Evolutionary conservation across 768 basidiomycete species (phyloP).

Genomic region (Amanita fuliginea): DNA sequence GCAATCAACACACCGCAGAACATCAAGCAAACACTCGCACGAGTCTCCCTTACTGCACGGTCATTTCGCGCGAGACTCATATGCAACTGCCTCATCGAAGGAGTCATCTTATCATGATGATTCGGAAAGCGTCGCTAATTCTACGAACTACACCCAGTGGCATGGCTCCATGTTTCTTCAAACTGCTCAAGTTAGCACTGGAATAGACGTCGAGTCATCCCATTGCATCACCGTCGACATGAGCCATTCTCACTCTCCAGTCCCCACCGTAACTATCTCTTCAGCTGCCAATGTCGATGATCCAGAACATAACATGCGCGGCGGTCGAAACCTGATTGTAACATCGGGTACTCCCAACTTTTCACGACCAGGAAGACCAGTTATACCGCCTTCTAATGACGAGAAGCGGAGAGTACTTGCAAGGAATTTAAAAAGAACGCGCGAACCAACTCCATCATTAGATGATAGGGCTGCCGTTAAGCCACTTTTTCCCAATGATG

Average conservation of each 20-base stretch:
- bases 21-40: conserved; percentile 7
- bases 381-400: conserved; percentile 27
- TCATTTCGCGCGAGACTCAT: conserved; percentile 31
- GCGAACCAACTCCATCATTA: neutral
- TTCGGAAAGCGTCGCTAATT: conserved; percentile 23
- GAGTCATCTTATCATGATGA: conserved; percentile 23
- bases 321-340: conserved; percentile 32
- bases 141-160: conserved; percentile 13
- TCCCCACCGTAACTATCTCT: conserved; percentile 49
- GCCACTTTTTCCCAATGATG: neutral
- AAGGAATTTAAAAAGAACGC: conserved; percentile 17
- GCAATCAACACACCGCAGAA: conserved; percentile 1
- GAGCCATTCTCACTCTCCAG: conserved; percentile 12
- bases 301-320: conserved; percentile 9
- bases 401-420: conserved; percentile 42
- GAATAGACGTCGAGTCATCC: conserved; percentile 6
- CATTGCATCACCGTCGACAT: conserved; percentile 5
- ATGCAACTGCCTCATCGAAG: conserved; percentile 26
- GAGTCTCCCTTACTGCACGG: conserved; percentile 37
- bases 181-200: conserved; percentile 3
- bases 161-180: conserved; percentile 7
- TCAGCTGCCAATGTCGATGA: conserved; percentile 25
- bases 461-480: neutral
- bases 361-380: conserved; percentile 48
- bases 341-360: conserved; percentile 43